phyloP scores from a whole-genome alignment of 164 flowering plant genomes.

The Vitis labrusca region DNA sequence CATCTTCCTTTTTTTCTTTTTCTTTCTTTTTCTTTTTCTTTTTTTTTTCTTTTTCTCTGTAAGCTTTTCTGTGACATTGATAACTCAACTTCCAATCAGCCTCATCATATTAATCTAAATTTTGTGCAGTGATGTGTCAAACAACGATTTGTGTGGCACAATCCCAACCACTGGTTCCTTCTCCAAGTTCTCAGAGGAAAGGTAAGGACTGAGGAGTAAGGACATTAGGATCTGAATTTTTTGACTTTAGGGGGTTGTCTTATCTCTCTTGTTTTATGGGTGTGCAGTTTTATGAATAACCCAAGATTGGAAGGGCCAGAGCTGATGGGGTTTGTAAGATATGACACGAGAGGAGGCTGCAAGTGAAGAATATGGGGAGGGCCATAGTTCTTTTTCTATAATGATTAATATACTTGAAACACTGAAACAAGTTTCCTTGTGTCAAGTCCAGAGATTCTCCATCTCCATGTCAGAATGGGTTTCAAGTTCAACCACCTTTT shows the following conservation, averaged over 20 bases:
- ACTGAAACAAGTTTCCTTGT: not conserved
- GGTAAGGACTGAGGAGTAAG: constrained; percentile 30
- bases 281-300: constrained; percentile 71
- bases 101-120: not conserved
- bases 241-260: not conserved
- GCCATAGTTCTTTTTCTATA: not conserved
- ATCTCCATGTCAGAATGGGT: not conserved
- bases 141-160: constrained; percentile 72
- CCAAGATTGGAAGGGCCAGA: constrained; percentile 80
- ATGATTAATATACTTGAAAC: too few species aligned
- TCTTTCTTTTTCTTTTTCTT: not conserved
- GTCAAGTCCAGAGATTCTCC: not conserved
- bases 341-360: constrained; percentile 53
- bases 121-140: constrained; percentile 62
- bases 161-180: constrained; percentile 69
- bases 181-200: constrained; percentile 61
- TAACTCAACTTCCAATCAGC: too few species aligned
- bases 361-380: constrained; percentile 15
- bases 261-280: constrained; percentile 1
- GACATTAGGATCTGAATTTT: not conserved
- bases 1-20: not conserved
- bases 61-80: too few species aligned
- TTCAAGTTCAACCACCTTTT: not conserved
- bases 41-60: too few species aligned
- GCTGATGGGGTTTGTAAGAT: constrained; percentile 79